phyloP scores from a whole-genome alignment of 2,329 filamentous ascomycete species.

The Pseudofabraea citricarpa region DNA sequence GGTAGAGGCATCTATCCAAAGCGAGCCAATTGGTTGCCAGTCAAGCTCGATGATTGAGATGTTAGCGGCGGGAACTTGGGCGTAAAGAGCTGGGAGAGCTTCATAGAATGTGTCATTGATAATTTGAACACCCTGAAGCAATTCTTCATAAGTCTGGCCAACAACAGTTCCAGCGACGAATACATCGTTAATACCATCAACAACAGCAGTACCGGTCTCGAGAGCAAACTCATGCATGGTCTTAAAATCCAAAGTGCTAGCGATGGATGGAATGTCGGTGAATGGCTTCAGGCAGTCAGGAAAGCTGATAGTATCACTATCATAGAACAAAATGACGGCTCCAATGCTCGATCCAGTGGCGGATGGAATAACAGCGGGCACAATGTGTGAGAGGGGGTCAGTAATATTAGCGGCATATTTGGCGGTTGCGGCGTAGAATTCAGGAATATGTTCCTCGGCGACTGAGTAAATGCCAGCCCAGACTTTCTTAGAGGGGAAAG shows the following conservation, averaged over 20 bases:
- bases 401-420: constrained; percentile 19
- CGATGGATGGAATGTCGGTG: constrained; percentile 29
- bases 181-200: constrained; percentile 31
- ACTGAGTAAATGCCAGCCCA: constrained; percentile 19
- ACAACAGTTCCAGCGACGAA: constrained; percentile 31
- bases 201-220: constrained; percentile 28
- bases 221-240: constrained; percentile 29
- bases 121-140: constrained; percentile 16
- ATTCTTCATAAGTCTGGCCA: constrained; percentile 15
- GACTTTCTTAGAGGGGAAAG: constrained; percentile 18
- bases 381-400: constrained; percentile 18
- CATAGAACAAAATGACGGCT: constrained; percentile 33
- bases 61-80: constrained; percentile 12
- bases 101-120: constrained; percentile 20
- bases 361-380: constrained; percentile 15
- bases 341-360: constrained; percentile 20
- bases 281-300: constrained; percentile 31
- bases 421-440: constrained; percentile 18
- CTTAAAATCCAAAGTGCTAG: constrained; percentile 31
- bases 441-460: constrained; percentile 12
- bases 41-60: constrained; percentile 15
- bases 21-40: constrained; percentile 30
- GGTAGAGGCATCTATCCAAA: constrained; percentile 24
- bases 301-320: constrained; percentile 25
- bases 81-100: constrained; percentile 16